A percentile compares a stretch with the other conserved stretches of the same genome.
phyloP scores from a whole-genome alignment of 139 green algal species.

The Monoraphidium neglectum region DNA sequence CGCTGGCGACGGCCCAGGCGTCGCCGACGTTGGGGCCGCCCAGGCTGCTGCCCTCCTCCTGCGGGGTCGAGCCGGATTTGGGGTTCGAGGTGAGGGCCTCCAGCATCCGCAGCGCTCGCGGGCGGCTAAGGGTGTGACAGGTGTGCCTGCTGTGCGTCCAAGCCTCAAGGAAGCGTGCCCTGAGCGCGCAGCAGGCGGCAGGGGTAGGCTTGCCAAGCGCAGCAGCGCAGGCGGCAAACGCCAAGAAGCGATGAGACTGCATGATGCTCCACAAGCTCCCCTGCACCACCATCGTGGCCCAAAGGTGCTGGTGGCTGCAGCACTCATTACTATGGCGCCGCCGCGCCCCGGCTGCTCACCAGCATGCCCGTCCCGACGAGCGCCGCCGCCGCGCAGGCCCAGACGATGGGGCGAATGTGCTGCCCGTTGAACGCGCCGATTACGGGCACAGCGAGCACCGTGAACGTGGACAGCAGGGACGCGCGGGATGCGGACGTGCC shows the following conservation, averaged over 20 bases:
- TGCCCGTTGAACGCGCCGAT: conserved; percentile 67
- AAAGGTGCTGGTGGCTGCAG: not conserved
- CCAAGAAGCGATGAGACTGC: not conserved
- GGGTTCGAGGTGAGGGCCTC: no score
- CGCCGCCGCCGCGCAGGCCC: conserved; percentile 54
- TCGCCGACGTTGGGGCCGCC: conserved; percentile 58
- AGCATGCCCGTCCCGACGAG: conserved; percentile 70
- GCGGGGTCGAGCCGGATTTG: no score
- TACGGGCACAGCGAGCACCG: conserved; percentile 81
- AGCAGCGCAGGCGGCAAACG: not conserved
- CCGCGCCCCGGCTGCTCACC: conserved; percentile 44
- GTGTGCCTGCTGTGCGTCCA: not conserved
- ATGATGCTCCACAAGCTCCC: not conserved
- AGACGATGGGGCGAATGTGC: conserved; percentile 63
- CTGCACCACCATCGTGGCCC: not conserved
- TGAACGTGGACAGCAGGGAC: conserved; percentile 82
- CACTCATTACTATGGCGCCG: conserved; percentile 1
- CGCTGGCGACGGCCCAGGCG: conserved; percentile 61
- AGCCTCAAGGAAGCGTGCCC: not conserved
- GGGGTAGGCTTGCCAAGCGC: no score
- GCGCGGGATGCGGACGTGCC: conserved; percentile 70
- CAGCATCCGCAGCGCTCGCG: not conserved
- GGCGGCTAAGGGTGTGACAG: not conserved
- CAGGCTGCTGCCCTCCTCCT: not conserved
- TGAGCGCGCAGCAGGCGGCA: no score